These are phyloP conservation scores for Hygrocybe punicea DNA, from an alignment of 768 basidiomycete genomes.

Conservation along the genomic window DNA sequence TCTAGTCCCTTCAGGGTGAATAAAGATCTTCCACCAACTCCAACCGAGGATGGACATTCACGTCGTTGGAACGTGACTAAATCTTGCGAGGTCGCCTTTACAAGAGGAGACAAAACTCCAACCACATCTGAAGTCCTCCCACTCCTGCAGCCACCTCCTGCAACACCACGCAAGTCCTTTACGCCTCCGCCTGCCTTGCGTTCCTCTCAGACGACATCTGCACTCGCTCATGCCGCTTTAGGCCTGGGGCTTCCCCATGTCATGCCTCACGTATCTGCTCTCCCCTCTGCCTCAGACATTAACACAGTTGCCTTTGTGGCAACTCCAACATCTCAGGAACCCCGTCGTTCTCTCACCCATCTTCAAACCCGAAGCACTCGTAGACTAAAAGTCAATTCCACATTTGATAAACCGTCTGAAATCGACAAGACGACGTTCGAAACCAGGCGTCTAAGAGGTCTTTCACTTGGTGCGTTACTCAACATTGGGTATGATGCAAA, in stretches of 20 bases:
- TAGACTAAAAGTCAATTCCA: constrained; percentile 31
- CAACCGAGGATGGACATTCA: background rate
- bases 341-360: background rate
- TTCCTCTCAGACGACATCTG: constrained; percentile 32
- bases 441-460: constrained; percentile 45
- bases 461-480: constrained; percentile 44
- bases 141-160: background rate
- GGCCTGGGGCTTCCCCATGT: constrained; percentile 58
- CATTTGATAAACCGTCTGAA: constrained; percentile 12
- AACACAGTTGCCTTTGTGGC: constrained; percentile 48
- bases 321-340: constrained; percentile 19
- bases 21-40: constrained; percentile 40
- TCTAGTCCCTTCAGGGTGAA: constrained; percentile 30
- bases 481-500: constrained; percentile 39
- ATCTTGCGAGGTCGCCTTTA: no score
- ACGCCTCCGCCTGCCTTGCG: background rate
- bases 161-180: background rate
- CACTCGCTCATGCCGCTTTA: constrained; percentile 54
- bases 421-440: constrained; percentile 16
- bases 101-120: background rate
- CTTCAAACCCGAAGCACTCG: constrained; percentile 46
- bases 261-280: constrained; percentile 41
- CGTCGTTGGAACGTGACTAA: background rate
- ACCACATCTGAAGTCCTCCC: background rate
- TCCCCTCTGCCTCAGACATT: constrained; percentile 45